Evolutionary conservation across 1,139 yeast genomes (phyloP).

Genomic region (Candida frijolesensis): DNA sequence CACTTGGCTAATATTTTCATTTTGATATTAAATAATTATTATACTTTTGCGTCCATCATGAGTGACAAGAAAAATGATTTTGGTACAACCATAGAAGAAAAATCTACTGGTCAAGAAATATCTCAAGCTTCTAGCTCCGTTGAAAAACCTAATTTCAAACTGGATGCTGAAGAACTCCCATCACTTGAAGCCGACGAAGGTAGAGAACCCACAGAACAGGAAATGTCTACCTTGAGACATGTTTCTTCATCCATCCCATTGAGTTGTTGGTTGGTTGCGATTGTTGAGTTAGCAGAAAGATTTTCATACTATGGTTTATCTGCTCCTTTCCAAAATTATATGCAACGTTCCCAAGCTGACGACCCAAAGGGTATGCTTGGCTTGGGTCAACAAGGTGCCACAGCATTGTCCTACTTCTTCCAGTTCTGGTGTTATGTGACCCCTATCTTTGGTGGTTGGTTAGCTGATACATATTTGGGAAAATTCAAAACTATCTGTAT

Average conservation of each 20-base stretch:
- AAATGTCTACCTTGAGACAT: conserved; percentile 40
- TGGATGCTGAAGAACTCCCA: conserved; percentile 3
- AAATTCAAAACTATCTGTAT: conserved; percentile 67
- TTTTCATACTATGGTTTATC: conserved; percentile 80
- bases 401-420: conserved; percentile 73
- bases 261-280: conserved; percentile 68
- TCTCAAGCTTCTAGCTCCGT: background rate
- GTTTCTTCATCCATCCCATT: conserved; percentile 41
- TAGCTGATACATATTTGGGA: conserved; percentile 75
- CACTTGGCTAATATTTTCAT: background rate
- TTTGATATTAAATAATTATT: background rate
- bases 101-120: background rate
- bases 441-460: conserved; percentile 74
- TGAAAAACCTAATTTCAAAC: background rate
- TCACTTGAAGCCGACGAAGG: conserved; percentile 20
- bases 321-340: conserved; percentile 75
- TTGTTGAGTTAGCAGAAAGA: conserved; percentile 79
- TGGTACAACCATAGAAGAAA: background rate
- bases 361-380: conserved; percentile 63
- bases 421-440: conserved; percentile 83
- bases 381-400: conserved; percentile 64
- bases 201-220: conserved; percentile 38
- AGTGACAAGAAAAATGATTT: background rate
- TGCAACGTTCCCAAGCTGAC: conserved; percentile 52
- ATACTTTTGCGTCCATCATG: background rate